These are phyloP conservation scores for Nicotiana paniculata DNA, from an alignment of 257 asterid genomes.

Conservation along the genomic window DNA sequence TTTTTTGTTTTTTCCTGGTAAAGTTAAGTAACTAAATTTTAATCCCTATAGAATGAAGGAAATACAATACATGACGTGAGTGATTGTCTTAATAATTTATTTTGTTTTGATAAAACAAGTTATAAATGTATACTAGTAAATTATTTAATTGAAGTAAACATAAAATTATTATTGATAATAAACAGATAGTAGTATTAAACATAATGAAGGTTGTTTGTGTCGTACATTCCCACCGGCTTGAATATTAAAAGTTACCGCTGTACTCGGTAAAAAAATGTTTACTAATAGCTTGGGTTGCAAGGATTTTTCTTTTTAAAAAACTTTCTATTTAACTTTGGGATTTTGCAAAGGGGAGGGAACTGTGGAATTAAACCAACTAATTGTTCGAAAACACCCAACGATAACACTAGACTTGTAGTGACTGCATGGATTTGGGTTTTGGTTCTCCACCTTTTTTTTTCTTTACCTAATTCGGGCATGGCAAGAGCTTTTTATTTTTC, in stretches of 20 bases:
- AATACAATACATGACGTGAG: not conserved
- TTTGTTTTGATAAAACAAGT: not conserved
- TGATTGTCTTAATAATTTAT: not conserved
- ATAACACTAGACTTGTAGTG: not conserved
- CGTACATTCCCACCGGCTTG: not conserved
- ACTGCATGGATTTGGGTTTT: not conserved
- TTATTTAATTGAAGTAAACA: not conserved
- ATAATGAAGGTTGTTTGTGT: not conserved
- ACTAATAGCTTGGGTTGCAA: not conserved
- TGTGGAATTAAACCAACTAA: too few species aligned
- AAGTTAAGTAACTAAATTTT: not conserved
- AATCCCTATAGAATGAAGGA: not conserved
- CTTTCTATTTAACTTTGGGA: too few species aligned
- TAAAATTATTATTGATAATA: too few species aligned
- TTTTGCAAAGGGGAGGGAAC: too few species aligned
- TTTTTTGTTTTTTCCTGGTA: conserved; percentile 12
- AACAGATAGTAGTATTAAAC: not conserved
- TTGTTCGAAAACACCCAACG: too few species aligned
- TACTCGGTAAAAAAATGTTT: too few species aligned
- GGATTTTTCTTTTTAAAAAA: not conserved
- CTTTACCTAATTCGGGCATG: conserved; percentile 8
- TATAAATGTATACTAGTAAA: not conserved
- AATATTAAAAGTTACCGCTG: too few species aligned
- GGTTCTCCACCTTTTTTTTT: not conserved
- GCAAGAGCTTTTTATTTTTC: conserved; percentile 15